Conservation (phyloP, 1,139 yeast species). For the Saccharomyces hybrid region DNA sequence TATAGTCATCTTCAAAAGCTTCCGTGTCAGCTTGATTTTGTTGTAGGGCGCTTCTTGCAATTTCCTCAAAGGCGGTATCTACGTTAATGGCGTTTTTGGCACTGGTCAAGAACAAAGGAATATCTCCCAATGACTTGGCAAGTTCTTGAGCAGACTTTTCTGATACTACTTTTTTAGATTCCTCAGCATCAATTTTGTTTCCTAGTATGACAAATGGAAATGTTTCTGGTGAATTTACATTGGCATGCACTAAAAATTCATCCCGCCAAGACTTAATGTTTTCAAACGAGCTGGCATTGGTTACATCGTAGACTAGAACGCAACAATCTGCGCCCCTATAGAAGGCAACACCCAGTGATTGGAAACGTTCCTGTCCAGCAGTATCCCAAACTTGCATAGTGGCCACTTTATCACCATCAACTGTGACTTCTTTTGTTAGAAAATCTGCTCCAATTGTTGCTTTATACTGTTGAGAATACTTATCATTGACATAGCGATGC, state of each 20-base stretch:
- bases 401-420: conserved; percentile 69
- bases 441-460: conserved; percentile 99
- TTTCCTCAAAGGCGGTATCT: conserved; percentile 91
- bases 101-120: conserved; percentile 90
- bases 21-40: conserved; percentile 86
- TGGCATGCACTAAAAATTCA: conserved; percentile 89
- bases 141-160: conserved; percentile 79
- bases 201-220: conserved; percentile 95
- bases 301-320: conserved; percentile 89
- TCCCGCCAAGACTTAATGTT: conserved; percentile 89
- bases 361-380: conserved; percentile 97
- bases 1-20: conserved; percentile 84
- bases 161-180: conserved; percentile 74
- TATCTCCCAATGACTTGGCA: conserved; percentile 79
- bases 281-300: conserved; percentile 87
- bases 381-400: conserved; percentile 97
- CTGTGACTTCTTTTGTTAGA: conserved; percentile 77
- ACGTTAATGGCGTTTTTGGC: conserved; percentile 93
- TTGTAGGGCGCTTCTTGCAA: conserved; percentile 89
- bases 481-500: conserved; percentile 92
- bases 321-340: conserved; percentile 98
- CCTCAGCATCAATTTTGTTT: conserved; percentile 92
- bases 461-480: conserved; percentile 91
- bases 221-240: conserved; percentile 85
- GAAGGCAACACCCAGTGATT: conserved; percentile 93